Evolutionary conservation across 108 stramenopile genomes (phyloP), one percentile per base, ranked within the genome.

Genomic region (Nannochloropsis salina): DNA sequence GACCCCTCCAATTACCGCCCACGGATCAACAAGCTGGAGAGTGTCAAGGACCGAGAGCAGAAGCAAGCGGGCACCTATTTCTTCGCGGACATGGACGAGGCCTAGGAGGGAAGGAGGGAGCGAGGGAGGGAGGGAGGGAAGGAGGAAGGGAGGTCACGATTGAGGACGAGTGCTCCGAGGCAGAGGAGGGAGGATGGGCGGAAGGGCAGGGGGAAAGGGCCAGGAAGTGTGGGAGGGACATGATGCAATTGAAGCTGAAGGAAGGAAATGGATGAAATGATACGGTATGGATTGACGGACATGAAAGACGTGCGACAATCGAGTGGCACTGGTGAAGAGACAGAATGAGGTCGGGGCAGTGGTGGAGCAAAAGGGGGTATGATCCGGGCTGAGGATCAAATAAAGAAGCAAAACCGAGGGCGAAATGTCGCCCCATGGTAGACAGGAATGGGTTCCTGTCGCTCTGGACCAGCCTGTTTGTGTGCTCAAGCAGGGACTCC

Each of bases 1-100:
- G 99, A 99, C 88, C 97, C 98, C 21, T 93, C 94, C 21, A 98
- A 98, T 90, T 98, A 94, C 91, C 94, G 99, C 82, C 99, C 99
- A 42, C 94, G 88, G 22, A 89, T 87, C 86, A 87, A 87, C 90
- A 92, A 89, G 86, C 42, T 81, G 42, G 89, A 89, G 83, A 84
- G 83, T 61, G 83, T 89, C 44, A 89, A 98, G 92, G 99, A 99
- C 92, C 84, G 90, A 42, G 97, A 97, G 89, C 99, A 99, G 91
- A 99, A 99, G 94, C 92, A 92, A 85, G 92, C 90, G 82, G 99
- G 99, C 74, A 96, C 95, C 90, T 99, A 96, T 87, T 99, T 98
- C 95, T 98, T 96, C 89, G 95, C 97, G 92, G 95, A 96, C 83
- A 94, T 95, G 51, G 94, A 90, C n/a, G 95, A 89, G 5, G 92